phyloP scores from a whole-genome alignment of 148 eudicot species.

The Arbutus unedo region DNA sequence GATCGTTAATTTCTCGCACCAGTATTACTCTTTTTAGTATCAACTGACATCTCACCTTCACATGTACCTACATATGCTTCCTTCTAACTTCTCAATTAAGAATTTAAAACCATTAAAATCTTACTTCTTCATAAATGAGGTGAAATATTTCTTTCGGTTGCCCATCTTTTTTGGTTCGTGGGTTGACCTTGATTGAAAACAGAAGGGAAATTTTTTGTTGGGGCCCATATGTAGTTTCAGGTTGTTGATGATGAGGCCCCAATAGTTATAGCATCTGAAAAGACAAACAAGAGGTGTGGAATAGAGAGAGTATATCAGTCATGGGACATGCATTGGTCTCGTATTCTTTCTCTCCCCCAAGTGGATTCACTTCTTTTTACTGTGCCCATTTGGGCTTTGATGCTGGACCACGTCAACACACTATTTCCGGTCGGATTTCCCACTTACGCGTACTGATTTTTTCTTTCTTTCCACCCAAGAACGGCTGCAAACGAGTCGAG shows the following conservation, averaged over 20 bases:
- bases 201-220: neutral
- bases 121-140: no score
- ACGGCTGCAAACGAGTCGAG: neutral
- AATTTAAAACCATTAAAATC: neutral
- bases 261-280: neutral
- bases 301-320: neutral
- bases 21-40: no score
- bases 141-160: no score
- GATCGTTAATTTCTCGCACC: no score
- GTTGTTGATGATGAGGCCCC: neutral
- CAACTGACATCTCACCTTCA: neutral
- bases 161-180: no score
- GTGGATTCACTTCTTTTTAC: neutral
- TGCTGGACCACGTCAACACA: conserved; percentile 12
- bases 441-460: neutral
- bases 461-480: neutral
- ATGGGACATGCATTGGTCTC: neutral
- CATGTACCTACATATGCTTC: neutral
- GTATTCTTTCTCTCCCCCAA: neutral
- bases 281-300: neutral
- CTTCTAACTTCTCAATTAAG: no score
- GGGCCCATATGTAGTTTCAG: neutral
- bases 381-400: neutral
- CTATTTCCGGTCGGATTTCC: conserved; percentile 7
- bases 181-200: neutral